These are phyloP conservation scores for Mycena haematopus DNA, from an alignment of 768 basidiomycete genomes.

Conservation along the genomic window DNA sequence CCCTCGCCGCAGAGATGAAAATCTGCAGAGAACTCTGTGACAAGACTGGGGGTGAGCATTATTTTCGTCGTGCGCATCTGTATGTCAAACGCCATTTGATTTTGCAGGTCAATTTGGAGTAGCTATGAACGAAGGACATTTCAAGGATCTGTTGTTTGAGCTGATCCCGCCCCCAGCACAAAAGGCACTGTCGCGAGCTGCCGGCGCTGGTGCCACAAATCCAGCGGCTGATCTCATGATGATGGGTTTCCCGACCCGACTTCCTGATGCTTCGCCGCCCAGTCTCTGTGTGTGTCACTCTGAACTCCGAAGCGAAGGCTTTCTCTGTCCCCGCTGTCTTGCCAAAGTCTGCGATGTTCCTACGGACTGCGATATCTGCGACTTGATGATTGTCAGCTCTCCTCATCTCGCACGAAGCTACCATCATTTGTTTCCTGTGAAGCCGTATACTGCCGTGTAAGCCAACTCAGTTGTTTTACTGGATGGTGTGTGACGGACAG, in stretches of 20 bases:
- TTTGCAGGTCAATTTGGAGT: constrained; percentile 84
- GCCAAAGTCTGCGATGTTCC: constrained; percentile 97
- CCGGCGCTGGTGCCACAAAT: constrained; percentile 54
- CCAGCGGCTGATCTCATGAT: constrained; percentile 92
- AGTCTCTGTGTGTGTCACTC: constrained; percentile 95
- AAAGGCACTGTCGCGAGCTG: constrained; percentile 54
- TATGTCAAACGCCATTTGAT: background rate
- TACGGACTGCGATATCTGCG: constrained; percentile 97
- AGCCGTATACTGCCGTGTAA: constrained; percentile 81
- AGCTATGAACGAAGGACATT: constrained; percentile 98
- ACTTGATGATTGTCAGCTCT: constrained; percentile 96
- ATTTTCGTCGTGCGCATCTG: background rate
- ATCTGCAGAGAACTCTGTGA: constrained; percentile 92
- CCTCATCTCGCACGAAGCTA: constrained; percentile 97
- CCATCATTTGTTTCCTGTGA: constrained; percentile 95
- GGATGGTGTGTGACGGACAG: constrained; percentile 12
- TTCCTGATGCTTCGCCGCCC: constrained; percentile 82
- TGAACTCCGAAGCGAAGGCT: constrained; percentile 90
- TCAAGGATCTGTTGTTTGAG: constrained; percentile 95
- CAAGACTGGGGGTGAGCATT: constrained; percentile 82
- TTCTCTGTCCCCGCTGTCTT: constrained; percentile 92
- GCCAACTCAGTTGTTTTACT: constrained; percentile 38
- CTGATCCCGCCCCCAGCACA: constrained; percentile 94
- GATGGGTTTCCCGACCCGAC: constrained; percentile 97
- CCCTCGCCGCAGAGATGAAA: constrained; percentile 97